Conservation (phyloP, 192 early-diverging fungal genomes). For the Pilobolus umbonatus region DNA sequence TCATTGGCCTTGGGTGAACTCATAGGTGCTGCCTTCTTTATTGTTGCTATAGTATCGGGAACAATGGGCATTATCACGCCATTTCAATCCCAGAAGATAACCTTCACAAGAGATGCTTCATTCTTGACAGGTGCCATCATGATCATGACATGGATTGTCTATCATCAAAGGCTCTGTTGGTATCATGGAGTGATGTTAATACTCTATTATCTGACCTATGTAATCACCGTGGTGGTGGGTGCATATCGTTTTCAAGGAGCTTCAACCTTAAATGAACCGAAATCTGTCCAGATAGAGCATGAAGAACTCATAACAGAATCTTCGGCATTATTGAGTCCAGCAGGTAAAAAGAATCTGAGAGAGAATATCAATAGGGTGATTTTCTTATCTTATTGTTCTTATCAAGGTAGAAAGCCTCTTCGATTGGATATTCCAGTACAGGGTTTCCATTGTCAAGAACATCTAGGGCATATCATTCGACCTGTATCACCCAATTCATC, state of each 20-base stretch:
- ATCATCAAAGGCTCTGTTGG: conserved; percentile 49
- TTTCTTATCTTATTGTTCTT: conserved; percentile 1
- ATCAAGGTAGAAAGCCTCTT: conserved; percentile 2
- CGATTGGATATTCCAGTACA: conserved; percentile 16
- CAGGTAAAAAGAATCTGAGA: conserved; percentile 6
- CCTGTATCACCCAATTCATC: conserved; percentile 24
- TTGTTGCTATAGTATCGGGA: conserved; percentile 79
- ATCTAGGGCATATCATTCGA: conserved; percentile 31
- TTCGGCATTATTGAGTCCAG: conserved; percentile 10
- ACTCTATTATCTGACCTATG: conserved; percentile 55
- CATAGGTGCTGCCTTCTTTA: conserved; percentile 80
- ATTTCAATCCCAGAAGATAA: conserved; percentile 58
- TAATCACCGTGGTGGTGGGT: conserved; percentile 45
- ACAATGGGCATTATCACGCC: conserved; percentile 76
- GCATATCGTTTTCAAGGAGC: conserved; percentile 13
- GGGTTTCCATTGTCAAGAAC: conserved; percentile 13
- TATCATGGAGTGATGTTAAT: conserved; percentile 49
- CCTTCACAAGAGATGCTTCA: conserved; percentile 71
- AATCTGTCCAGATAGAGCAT: conserved; percentile 1
- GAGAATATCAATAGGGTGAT: too few relatives aligned
- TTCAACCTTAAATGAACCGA: neutral
- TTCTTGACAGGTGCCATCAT: conserved; percentile 68
- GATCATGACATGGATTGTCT: conserved; percentile 44
- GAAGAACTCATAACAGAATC: conserved; percentile 16
- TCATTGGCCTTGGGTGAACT: conserved; percentile 87